Evolutionary conservation across 108 stramenopile species (phyloP), one percentile per base, ranked within the genome.

Genomic region (Nitzschia inconspicua): DNA sequence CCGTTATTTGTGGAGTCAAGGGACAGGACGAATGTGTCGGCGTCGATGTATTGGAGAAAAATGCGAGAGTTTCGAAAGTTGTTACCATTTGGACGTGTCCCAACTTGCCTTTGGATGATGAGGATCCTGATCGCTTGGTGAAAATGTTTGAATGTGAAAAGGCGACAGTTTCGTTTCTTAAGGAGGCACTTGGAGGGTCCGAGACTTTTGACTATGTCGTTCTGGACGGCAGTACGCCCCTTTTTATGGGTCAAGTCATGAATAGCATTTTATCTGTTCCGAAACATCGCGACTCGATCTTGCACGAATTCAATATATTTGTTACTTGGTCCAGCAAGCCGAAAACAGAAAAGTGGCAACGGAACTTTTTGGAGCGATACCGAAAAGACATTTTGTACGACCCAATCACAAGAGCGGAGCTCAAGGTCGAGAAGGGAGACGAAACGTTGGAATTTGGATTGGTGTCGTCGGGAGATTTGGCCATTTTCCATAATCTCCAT

Each of bases 111-210:
- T 14, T 30, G 8, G 67, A 20, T 3, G 34, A 35, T 37, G 44
- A 54, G 3, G 40, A 25, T 34, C 9, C 35, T 3, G 31, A 59
- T 8, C 31, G 30, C 6, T 49, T 40, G 10, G 19, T 16, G 0
- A 47, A 61, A 13, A 68, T 61, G 67, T 35, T 22, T 32, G 31
- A 31, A n/a, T 75, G 74, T 43, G 74, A 75, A 65, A 37, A 46
- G 1, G n/a, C 47, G 32, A 43, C 40, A 9, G 6, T 56, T 4
- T 6, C 16, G 5, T 31, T 27, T 6, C 44, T 75, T 6, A 61
- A 44, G 34, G 23, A 49, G 28, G 34, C 20, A 7, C 6, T 55
- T 18, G 56, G 56, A 28, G 55, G 40, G 22, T 46, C 44, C 46
- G 34, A 39, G 29, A 56, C 44, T 27, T 35, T 56, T 31, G 30